phyloP scores from a whole-genome alignment of 306 rosid genomes.

The Lathyrus tuberosus region DNA sequence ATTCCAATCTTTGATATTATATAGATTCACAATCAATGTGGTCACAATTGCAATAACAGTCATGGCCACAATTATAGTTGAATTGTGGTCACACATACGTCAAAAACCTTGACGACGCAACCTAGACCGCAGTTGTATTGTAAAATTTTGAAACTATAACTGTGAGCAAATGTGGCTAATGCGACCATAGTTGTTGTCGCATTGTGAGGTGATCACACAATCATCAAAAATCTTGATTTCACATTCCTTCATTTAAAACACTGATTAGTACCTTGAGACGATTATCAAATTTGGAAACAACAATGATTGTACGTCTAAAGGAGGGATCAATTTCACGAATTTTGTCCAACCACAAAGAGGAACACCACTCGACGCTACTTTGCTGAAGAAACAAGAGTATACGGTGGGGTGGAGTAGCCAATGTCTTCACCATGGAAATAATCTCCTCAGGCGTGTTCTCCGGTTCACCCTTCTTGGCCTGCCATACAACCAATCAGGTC shows the following conservation, averaged over 20 bases:
- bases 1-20: neutral
- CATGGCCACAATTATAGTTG: neutral
- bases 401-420: conserved; percentile 94
- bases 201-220: neutral
- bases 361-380: conserved; percentile 99
- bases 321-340: conserved; percentile 92
- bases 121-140: neutral
- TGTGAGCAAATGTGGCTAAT: too few species aligned
- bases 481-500: conserved; percentile 21
- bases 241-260: neutral
- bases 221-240: neutral
- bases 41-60: neutral
- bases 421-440: conserved; percentile 90
- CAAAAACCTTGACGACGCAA: too few species aligned
- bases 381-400: conserved; percentile 93
- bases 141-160: neutral
- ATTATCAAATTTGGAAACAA: conserved; percentile 96
- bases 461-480: conserved; percentile 98
- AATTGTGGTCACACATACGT: too few species aligned
- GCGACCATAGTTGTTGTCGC: neutral
- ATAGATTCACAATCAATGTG: neutral
- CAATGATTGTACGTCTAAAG: conserved; percentile 74
- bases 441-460: conserved; percentile 92
- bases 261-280: conserved; percentile 76
- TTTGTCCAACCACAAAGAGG: conserved; percentile 89